Evolutionary conservation across 352 stramenopile genomes (phyloP).

Genomic region (Phytophthora pisi): DNA sequence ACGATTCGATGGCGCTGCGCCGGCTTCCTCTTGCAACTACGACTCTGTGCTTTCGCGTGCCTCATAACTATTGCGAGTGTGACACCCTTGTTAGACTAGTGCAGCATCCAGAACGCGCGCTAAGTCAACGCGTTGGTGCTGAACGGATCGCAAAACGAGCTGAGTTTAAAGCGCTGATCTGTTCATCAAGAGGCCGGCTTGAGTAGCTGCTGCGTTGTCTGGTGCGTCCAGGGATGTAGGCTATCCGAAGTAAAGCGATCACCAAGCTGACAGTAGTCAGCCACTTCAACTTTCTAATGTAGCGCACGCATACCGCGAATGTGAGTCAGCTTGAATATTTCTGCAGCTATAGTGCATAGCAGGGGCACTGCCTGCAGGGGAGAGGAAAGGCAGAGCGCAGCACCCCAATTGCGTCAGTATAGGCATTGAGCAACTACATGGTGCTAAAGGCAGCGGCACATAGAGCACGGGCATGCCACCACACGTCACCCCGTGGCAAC

Average conservation of each 20-base stretch:
- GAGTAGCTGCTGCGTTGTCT: slow-evolving; percentile 1
- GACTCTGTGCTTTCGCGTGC: not conserved
- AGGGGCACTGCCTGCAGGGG: too few relatives aligned
- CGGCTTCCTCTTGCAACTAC: slow-evolving; percentile 21
- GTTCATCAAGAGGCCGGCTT: not conserved
- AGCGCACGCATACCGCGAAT: not conserved
- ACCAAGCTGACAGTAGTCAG: slow-evolving; percentile 11
- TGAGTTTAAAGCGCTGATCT: not conserved
- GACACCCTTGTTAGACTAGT: slow-evolving; percentile 9
- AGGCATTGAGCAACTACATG: slow-evolving; percentile 14
- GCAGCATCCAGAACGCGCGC: slow-evolving; percentile 6
- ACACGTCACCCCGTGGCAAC: slow-evolving; percentile 8
- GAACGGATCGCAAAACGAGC: slow-evolving; percentile 5
- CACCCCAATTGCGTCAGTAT: slow-evolving; percentile 24
- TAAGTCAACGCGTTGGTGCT: slow-evolving; percentile 19
- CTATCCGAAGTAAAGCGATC: not conserved
- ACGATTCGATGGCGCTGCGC: not conserved
- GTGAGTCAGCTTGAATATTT: not conserved
- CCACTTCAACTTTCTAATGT: slow-evolving; percentile 11
- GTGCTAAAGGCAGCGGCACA: slow-evolving; percentile 11
- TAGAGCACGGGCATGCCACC: not conserved
- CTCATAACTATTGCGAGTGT: slow-evolving; percentile 5
- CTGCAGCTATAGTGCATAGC: not conserved
- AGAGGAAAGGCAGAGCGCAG: slow-evolving; percentile 27
- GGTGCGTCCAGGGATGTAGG: not conserved